A percentile compares a stretch with the other conserved stretches of the same genome.
phyloP scores from a whole-genome alignment of 2,329 filamentous ascomycete species.

The Diaporthe velutina region DNA sequence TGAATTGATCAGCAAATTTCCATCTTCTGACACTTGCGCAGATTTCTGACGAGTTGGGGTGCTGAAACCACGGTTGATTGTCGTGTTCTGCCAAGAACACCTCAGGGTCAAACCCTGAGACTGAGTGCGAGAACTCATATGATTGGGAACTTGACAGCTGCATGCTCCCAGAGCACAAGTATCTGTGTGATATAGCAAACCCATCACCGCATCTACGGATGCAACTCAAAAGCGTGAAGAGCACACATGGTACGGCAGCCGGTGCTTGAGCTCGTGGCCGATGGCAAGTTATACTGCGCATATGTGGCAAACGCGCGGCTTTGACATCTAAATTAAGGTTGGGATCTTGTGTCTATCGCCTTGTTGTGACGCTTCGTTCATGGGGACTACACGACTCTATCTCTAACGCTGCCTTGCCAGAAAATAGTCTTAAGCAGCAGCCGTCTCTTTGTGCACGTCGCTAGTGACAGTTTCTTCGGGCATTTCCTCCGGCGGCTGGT shows the following conservation, averaged over 20 bases:
- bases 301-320: no score
- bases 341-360: not conserved
- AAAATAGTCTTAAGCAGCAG: not conserved
- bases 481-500: constrained; percentile 11
- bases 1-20: not conserved
- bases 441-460: not conserved
- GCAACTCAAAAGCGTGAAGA: not conserved
- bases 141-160: no score
- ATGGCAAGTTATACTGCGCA: not conserved
- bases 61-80: not conserved
- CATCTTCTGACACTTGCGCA: not conserved
- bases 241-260: not conserved
- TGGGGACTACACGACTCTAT: no score
- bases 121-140: no score
- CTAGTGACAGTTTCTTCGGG: not conserved
- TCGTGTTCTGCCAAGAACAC: not conserved
- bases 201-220: not conserved
- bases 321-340: not conserved
- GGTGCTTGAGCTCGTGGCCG: not conserved
- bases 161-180: not conserved
- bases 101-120: constrained; percentile 9
- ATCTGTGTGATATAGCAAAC: not conserved
- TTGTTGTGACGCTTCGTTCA: not conserved
- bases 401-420: not conserved
- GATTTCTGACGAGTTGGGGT: not conserved